phyloP scores from a whole-genome alignment of 2,329 filamentous ascomycete genomes.

The Grosmannia huntii region DNA sequence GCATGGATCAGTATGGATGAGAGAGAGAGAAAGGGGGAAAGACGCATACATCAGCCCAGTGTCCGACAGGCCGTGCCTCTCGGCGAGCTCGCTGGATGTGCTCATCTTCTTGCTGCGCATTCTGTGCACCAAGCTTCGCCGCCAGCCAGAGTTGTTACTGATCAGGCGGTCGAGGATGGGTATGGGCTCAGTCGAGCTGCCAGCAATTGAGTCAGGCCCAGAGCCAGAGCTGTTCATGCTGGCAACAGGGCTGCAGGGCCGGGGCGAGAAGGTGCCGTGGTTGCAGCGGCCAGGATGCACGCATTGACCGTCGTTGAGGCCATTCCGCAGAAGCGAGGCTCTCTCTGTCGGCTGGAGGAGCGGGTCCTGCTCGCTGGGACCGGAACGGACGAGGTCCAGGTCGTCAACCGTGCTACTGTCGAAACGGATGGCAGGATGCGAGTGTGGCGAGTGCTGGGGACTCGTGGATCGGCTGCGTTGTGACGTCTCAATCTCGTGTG shows the following conservation, averaged over 20 bases:
- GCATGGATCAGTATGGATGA: neutral
- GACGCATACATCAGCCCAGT: constrained; percentile 55
- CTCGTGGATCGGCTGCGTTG: neutral
- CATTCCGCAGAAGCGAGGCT: constrained; percentile 33
- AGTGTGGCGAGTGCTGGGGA: constrained; percentile 8
- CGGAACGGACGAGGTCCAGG: constrained; percentile 6
- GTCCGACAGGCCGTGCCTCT: constrained; percentile 61
- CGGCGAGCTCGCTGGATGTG: constrained; percentile 58
- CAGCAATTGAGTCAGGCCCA: constrained; percentile 17
- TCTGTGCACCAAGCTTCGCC: constrained; percentile 26
- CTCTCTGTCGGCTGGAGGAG: constrained; percentile 27
- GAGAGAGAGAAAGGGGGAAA: neutral
- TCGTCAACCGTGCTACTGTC: constrained; percentile 10
- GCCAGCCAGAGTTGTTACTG: constrained; percentile 30
- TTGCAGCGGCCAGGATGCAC: constrained; percentile 41
- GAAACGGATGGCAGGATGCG: constrained; percentile 8
- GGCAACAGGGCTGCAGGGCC: constrained; percentile 36
- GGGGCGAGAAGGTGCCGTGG: constrained; percentile 67
- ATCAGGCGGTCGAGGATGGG: constrained; percentile 27
- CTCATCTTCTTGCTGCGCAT: constrained; percentile 47
- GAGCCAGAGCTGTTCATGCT: constrained; percentile 20
- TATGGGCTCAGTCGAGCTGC: constrained; percentile 14
- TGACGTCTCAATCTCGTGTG: neutral
- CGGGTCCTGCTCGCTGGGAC: constrained; percentile 14
- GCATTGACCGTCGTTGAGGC: constrained; percentile 21